Evolutionary conservation across 495 filamentous ascomycete species (phyloP), one percentile per base, ranked within the genome.

Genomic region (Penicillium nucicola): DNA sequence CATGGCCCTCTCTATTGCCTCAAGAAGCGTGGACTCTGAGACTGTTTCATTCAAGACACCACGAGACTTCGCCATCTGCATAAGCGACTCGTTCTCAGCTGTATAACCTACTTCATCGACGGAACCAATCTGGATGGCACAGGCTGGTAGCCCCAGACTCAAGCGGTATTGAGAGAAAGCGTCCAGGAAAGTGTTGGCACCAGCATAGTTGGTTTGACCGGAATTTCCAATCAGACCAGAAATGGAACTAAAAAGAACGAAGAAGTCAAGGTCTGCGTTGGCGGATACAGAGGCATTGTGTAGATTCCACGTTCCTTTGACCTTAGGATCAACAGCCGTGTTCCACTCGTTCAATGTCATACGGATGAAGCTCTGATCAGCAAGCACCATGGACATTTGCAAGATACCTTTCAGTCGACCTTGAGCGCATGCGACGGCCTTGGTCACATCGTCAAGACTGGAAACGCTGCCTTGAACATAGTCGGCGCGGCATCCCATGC

Each of bases 261-360:
- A 82, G 62, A 82, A 82, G 53, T 79, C 77, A 4, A 78, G 62
- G 1, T 61, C 50, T 4, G 38, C 15, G 0, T 39, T n/a, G 5
- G 17, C 19, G 12, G 82, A 66, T 4, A 45, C 25, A 1, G 42
- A 32, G n/a, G 68, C 61, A 33, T 78, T 65, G 62, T 87, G 81
- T 25, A 87, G 75, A 60, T 85, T 77, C 70, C 67, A 75, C 0
- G 76, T 71, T 1, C 78, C 79, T 2, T 67, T 31, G 4, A 75
- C 65, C 55, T 81, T 81, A 22, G 76, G 70, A 2, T 49, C 48
- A 0, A 74, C 50, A 0, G 66, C 61, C 0, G 52, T 52, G 0
- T 53, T 55, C 67, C 74, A 77, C 17, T 75, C 63, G 0, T 69
- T 50, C 13, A 66, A 40, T 0, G 65, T 65, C 77, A 81, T 81